Percentiles rank a stretch among this genome's conserved stretches.
Evolutionary conservation across 2,329 filamentous ascomycete genomes (phyloP).

Genomic region (Hortaea sp.): DNA sequence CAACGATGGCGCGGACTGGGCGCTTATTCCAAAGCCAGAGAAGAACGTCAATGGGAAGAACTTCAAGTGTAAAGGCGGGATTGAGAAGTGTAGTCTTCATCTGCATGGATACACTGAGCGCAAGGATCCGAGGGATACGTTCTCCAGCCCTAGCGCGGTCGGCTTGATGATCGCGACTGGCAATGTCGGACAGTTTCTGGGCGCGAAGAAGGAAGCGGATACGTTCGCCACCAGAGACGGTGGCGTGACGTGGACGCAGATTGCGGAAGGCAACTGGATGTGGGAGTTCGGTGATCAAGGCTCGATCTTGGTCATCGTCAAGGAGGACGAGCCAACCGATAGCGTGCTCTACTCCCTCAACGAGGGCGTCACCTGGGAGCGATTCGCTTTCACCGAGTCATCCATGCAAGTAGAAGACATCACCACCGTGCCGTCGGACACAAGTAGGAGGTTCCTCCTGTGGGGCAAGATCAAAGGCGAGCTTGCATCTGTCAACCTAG

Average conservation of each 20-base stretch:
- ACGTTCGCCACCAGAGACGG: conserved; percentile 88
- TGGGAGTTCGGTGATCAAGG: conserved; percentile 97
- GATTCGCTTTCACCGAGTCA: conserved; percentile 58
- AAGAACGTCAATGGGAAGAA: conserved; percentile 57
- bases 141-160: conserved; percentile 76
- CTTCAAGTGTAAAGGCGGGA: conserved; percentile 56
- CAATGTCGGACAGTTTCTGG: conserved; percentile 71
- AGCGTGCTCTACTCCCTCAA: conserved; percentile 66
- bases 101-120: conserved; percentile 94
- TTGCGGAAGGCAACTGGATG: conserved; percentile 79
- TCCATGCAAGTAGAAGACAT: conserved; percentile 69
- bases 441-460: conserved; percentile 80
- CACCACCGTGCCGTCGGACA: conserved; percentile 79
- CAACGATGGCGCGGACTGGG: conserved; percentile 89
- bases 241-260: conserved; percentile 76
- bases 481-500: conserved; percentile 68
- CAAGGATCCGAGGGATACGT: conserved; percentile 69
- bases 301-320: conserved; percentile 79
- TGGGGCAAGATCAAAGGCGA: conserved; percentile 61
- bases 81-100: conserved; percentile 70
- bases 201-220: conserved; percentile 59
- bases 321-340: conserved; percentile 58
- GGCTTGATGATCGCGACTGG: conserved; percentile 86
- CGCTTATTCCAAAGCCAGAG: conserved; percentile 59
- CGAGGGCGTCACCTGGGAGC: conserved; percentile 68